Evolutionary conservation across 371 early-diverging fungal species (phyloP), one percentile per base, ranked within the genome.

Genomic region (Catenaria anguillulae): DNA sequence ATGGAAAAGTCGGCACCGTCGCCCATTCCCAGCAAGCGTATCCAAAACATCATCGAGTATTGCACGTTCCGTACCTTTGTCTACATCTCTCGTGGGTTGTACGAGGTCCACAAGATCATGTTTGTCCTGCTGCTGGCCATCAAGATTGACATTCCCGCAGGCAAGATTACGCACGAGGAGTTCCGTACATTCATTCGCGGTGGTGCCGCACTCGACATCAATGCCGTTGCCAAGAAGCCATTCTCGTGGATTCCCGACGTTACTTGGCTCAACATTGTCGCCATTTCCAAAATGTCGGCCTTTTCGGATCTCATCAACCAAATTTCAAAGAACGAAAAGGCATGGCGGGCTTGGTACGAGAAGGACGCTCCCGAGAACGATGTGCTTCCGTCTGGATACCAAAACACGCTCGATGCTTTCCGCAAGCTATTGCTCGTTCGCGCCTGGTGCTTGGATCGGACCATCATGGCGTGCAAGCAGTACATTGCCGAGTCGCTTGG

Each of bases 241-340:
- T 82, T 79, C 68, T 71, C 70, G 67, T 82, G 82, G 82, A 80
- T 82, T 62, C 76, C 78, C 10, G 82, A 82, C 61, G 75, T 77
- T 67, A 80, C 79, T 0, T 82, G 82, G 82, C 68, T 80, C 42
- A 82, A 82, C 62, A 56, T 82, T 24, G 76, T 75, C 2, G 80
- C 80, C 0, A 56, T 82, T 31, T 74, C 75, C 71, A 78, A 80
- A 54, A 75, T 82, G 76, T 73, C 71, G 42, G 77, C 75, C 0
- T 82, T 82, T 62, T 70, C 62, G 26, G 82, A 80, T 61, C 61
- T 82, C 19, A 65, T 82, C 15, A 80, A 78, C 63, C 78, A 79
- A 58, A 71, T 82, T 31, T 74, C 73, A 26, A 80, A 82, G 64
- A 82, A 80, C 66, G 82, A 82, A 64, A 80, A 79, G 68, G 75